Conservation (phyloP, 805 yeast species). For the Kodamaea lidongshanica region DNA sequence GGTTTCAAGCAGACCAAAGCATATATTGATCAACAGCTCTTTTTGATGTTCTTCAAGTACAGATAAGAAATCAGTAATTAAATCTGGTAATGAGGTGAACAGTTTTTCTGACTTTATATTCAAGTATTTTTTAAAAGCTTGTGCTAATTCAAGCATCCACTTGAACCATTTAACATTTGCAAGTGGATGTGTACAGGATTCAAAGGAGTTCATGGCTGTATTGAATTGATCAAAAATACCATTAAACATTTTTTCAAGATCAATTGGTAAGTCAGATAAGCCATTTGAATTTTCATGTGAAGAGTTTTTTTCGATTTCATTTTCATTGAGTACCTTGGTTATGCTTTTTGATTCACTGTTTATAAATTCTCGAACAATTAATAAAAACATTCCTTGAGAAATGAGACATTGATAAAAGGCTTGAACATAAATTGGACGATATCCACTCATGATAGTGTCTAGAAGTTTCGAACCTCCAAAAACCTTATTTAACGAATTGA, state of each 20-base stretch:
- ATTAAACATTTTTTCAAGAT: constrained; percentile 11
- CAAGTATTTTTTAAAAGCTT: neutral
- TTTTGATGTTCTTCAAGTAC: constrained; percentile 7
- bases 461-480: constrained; percentile 1
- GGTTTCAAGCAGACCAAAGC: constrained; percentile 23
- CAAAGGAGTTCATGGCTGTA: constrained; percentile 8
- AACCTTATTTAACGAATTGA: constrained; percentile 11
- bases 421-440: constrained; percentile 10
- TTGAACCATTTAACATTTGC: constrained; percentile 1
- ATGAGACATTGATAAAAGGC: constrained; percentile 15
- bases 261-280: constrained; percentile 7
- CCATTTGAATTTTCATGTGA: too few species aligned
- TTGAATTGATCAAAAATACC: constrained; percentile 11
- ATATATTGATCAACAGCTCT: constrained; percentile 15
- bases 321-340: too few species aligned
- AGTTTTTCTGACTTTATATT: too few species aligned
- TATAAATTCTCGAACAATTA: constrained; percentile 13
- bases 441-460: constrained; percentile 1
- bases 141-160: constrained; percentile 1
- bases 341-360: neutral
- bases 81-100: too few species aligned
- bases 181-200: neutral
- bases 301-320: too few species aligned
- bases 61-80: too few species aligned
- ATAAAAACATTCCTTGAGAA: constrained; percentile 16